Evolutionary conservation across 1,284 basidiomycete species (phyloP).

Genomic region (Boletus sp.): DNA sequence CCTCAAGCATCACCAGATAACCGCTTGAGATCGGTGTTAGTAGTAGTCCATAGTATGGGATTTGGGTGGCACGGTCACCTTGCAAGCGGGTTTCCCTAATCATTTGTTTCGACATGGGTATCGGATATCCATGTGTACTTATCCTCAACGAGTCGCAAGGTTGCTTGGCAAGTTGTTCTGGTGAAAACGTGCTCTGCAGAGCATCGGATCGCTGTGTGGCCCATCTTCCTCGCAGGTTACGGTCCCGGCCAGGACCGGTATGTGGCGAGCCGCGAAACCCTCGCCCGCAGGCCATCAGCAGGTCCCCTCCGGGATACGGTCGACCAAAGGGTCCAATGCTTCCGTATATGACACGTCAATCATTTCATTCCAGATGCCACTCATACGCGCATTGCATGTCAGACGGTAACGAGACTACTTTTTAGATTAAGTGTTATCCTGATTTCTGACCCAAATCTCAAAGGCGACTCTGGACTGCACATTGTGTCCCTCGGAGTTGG

Average conservation of each 20-base stretch:
- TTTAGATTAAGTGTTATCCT: neutral
- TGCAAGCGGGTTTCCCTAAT: no score
- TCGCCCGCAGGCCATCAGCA: neutral
- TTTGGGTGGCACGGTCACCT: no score
- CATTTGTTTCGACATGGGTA: no score
- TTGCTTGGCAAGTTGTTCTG: neutral
- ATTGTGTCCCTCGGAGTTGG: conserved; percentile 5
- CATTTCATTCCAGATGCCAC: neutral
- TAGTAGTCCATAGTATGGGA: no score
- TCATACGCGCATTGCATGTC: neutral
- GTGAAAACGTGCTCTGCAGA: neutral
- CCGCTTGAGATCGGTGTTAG: no score
- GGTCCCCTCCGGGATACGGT: neutral
- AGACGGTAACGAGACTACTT: neutral
- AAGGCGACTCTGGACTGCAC: neutral
- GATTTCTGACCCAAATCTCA: neutral
- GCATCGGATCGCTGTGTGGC: neutral
- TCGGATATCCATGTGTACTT: neutral
- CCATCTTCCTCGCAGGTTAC: conserved; percentile 7
- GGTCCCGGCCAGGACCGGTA: conserved; percentile 17
- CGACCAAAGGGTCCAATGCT: neutral
- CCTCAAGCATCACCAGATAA: no score
- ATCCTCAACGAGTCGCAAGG: neutral
- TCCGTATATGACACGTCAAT: conserved; percentile 2
- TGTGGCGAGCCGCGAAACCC: neutral